These are phyloP conservation scores for Crataegus laevigata DNA, from an alignment of 306 rosid species.

Conservation along the genomic window DNA sequence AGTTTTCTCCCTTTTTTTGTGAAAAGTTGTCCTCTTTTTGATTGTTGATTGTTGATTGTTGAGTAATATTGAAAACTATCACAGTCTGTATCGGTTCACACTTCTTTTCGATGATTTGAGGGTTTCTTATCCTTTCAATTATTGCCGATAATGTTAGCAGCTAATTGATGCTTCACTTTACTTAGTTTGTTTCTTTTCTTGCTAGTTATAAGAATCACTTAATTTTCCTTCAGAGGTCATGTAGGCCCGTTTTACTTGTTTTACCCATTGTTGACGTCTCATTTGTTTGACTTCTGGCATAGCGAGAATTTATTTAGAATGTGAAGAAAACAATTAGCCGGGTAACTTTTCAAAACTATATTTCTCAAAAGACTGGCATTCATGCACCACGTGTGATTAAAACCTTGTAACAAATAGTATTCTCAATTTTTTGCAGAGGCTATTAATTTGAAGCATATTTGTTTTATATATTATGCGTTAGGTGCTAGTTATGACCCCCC, in stretches of 20 bases:
- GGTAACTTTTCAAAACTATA: neutral
- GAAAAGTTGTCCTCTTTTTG: neutral
- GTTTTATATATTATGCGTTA: conserved; percentile 20
- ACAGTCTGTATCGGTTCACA: neutral
- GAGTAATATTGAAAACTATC: neutral
- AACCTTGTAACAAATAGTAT: neutral
- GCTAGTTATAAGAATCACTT: neutral
- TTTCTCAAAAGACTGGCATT: neutral
- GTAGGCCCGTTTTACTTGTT: neutral
- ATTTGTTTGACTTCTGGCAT: neutral
- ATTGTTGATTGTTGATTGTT: neutral
- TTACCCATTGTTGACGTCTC: neutral
- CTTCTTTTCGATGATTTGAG: neutral
- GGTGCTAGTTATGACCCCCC: conserved; percentile 96
- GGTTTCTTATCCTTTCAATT: neutral
- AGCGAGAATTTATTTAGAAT: neutral
- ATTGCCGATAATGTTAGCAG: neutral
- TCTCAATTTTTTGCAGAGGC: neutral
- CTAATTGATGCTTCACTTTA: neutral
- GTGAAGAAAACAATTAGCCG: neutral
- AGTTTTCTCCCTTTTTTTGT: conserved; percentile 8
- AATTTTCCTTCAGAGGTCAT: neutral
- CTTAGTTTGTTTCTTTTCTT: neutral
- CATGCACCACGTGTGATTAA: neutral
- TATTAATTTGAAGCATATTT: neutral